Percentiles rank a stretch among this genome's conserved stretches.
These are phyloP conservation scores for Gentiana macrophylla DNA, from an alignment of 257 asterid species.

Conservation along the genomic window DNA sequence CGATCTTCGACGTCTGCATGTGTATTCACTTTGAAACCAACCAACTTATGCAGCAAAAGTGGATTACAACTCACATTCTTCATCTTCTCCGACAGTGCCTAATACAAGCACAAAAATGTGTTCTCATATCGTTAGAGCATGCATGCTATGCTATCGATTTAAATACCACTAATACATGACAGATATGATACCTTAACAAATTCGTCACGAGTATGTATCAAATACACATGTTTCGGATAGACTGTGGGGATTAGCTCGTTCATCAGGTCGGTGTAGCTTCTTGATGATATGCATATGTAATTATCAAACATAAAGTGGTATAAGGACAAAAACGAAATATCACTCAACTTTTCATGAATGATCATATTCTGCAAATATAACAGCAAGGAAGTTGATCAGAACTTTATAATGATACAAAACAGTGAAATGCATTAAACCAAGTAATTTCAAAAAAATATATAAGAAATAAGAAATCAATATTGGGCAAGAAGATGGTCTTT, in stretches of 20 bases:
- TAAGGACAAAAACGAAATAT: not conserved
- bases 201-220: not conserved
- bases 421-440: too few relatives aligned
- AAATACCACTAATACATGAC: not conserved
- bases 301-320: constrained; percentile 1
- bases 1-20: not conserved
- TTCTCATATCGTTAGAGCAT: too few relatives aligned
- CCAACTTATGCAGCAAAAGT: not conserved
- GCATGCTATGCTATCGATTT: not conserved
- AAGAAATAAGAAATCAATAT: too few relatives aligned
- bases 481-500: too few relatives aligned
- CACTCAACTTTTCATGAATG: constrained; percentile 1
- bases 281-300: constrained; percentile 5
- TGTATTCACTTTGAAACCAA: not conserved
- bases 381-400: not conserved
- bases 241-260: constrained; percentile 2
- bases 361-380: constrained; percentile 3
- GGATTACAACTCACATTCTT: not conserved
- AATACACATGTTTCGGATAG: not conserved
- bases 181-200: not conserved
- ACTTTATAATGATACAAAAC: too few relatives aligned
- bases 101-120: not conserved
- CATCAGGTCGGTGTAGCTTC: constrained; percentile 1
- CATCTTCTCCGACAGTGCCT: constrained; percentile 1
- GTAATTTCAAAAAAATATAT: too few relatives aligned